Base-by-base conservation (phyloP, 306 rosid genomes). In the Arachis hypogaea region DNA sequence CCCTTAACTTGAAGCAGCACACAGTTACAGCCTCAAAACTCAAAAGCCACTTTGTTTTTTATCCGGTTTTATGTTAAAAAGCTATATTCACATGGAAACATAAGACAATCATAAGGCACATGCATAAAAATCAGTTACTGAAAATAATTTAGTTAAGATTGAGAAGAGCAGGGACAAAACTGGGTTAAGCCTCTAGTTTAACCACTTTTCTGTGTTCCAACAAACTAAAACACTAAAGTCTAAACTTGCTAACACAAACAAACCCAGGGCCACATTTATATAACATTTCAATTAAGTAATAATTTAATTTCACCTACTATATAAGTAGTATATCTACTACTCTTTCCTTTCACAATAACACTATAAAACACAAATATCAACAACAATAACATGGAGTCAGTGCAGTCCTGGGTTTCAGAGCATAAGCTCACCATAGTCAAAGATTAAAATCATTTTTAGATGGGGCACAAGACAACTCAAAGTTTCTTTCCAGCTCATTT, bases 141-240 rank as follows among this genome's bases (percentile, higher is more conserved):
- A 63, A 16, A 1, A 55, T 9, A n/a, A 4, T 7, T 4, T 33
- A 33, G 36, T 33, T 33, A 33, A 33, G 43, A 1, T 57, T 42
- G 12, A 42, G 3, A 71, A 29, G 45, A 71, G 6, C 40, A 42
- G 22, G 11, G 8, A 57, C 1, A 59, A 50, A 73, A 73, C 79
- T 61, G 67, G 60, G 30, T 4, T 5, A 16, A 71, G 83, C 83
- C 93, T 71, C 71, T 29, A 33, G 90, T 88, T 86, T 88, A 54
- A 40, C 43, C 10, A 54, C 16, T 74, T 74, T 81, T 52, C 86
- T 5, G 82, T 80, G 88, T 75, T 82, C 80, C 54, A 41, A 55
- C 30, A 65, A 65, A 64, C 56, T 12, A 65, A 64, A 66, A 49
- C 6, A 49, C 14, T 46, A 63, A 16, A 16, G 16, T 16, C 16